Evolutionary conservation across 148 eudicot genomes (phyloP), one percentile per base, ranked within the genome.

Genomic region (Tetragonia tetragonoides): DNA sequence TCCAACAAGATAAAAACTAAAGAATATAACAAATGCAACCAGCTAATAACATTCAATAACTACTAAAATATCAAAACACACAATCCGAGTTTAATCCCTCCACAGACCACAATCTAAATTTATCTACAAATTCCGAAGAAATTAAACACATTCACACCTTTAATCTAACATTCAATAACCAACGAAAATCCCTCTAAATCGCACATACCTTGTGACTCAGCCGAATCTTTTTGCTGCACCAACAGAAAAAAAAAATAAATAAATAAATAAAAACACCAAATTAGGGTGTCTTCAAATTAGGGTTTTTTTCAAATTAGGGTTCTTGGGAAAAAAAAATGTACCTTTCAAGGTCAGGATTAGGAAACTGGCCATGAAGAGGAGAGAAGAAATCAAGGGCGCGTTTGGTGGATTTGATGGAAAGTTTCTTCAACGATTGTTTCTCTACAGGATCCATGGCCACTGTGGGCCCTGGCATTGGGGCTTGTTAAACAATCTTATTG

Each of bases 201-300:
- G 11, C 23, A 83, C 93, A 78, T 76, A 96, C 98, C 98, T 95
- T 96, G 68, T 93, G 89, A 77, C 88, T 91, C 76, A 80, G 51
- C 73, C 99, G 88, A 62, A 96, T 91, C 89, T 86, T 90, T 84
- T 93, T 93, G 87, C 99, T 96, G 97, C 86, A 84, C 14, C 66
- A 66, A 71, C 23, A 6, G 62, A n/a, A 46, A 7, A 38, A 70
- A 71, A n/a, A 66, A 2, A 40, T 40, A 67, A n/a, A n/a, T n/a
- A n/a, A 2, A 57, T n/a, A 66, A 2, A 40, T 40, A 67, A 7
- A 65, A 64, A 75, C 72, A 72, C 3, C 0, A 59, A 38, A 53
- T 9, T 18, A 61, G 23, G 57, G 40, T 53, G 17, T 46, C 10
- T 46, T 6, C 44, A 67, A 51, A 75, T 41, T 82, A 77, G 85